A percentile compares a stretch with the other conserved stretches of the same genome.
phyloP scores from a whole-genome alignment of 1,284 basidiomycete species.

The Earliella scabrosa region DNA sequence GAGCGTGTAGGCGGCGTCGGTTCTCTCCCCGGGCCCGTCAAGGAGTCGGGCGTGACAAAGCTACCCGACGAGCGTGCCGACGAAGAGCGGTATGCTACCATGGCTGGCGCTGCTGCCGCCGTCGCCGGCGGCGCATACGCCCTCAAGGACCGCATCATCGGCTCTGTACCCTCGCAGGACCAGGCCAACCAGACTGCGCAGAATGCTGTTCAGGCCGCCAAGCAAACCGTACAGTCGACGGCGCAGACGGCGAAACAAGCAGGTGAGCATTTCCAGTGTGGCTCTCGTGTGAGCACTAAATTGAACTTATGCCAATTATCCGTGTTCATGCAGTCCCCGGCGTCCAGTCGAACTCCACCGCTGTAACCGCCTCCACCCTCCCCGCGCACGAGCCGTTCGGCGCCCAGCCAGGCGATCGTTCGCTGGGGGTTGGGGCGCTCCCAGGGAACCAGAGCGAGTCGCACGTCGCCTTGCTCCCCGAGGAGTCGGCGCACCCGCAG shows the following conservation, averaged over 20 bases:
- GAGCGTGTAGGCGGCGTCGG: conserved; percentile 42
- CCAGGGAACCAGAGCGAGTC: conserved; percentile 35
- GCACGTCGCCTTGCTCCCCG: conserved; percentile 37
- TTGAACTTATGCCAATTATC: not conserved
- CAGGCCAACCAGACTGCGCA: not conserved
- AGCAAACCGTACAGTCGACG: not conserved
- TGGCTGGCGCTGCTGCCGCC: conserved; percentile 11
- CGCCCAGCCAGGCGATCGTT: conserved; percentile 19
- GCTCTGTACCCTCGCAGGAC: conserved; percentile 1
- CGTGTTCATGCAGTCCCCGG: not conserved
- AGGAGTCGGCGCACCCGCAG: conserved; percentile 35
- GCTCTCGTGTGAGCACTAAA: not conserved
- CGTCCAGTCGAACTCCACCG: conserved; percentile 8
- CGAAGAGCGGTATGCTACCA: conserved; percentile 17
- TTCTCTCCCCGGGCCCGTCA: conserved; percentile 40
- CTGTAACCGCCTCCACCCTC: conserved; percentile 17
- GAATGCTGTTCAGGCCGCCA: not conserved
- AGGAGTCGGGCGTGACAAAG: conserved; percentile 43
- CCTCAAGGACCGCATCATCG: conserved; percentile 10
- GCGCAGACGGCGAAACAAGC: conserved; percentile 7
- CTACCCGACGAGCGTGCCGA: conserved; percentile 42
- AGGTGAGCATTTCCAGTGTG: not conserved
- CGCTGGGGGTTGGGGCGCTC: conserved; percentile 34
- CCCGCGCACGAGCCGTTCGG: conserved; percentile 29
- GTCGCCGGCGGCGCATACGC: conserved; percentile 17